phyloP scores from a whole-genome alignment of 345 rosid genomes.

The Corchorus olitorius region DNA sequence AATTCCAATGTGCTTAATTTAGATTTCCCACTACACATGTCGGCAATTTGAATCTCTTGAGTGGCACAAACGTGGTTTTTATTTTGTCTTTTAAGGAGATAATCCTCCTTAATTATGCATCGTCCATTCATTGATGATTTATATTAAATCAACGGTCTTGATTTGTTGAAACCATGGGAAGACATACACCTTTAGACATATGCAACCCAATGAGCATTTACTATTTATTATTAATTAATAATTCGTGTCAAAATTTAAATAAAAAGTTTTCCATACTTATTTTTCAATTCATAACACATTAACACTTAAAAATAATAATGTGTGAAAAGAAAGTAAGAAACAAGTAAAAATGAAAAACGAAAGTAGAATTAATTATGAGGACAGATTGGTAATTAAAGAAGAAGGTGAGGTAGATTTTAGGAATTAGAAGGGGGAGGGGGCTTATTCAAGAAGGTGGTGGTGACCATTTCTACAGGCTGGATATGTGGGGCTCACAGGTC shows the following conservation, averaged over 20 bases:
- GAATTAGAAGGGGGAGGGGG: background rate
- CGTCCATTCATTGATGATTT: background rate
- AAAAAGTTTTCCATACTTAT: no score
- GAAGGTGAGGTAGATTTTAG: background rate
- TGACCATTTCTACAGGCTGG: slow-evolving; percentile 21
- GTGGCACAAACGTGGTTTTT: slow-evolving; percentile 10
- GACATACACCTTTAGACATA: background rate
- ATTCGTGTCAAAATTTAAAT: no score
- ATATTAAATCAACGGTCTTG: background rate
- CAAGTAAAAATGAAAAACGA: background rate
- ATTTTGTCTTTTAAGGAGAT: slow-evolving; percentile 8
- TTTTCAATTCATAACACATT: no score
- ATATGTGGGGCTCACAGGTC: slow-evolving; percentile 1
- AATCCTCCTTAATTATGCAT: background rate
- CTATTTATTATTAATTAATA: background rate
- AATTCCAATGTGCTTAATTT: slow-evolving; percentile 20
- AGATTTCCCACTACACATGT: background rate
- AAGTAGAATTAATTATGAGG: background rate
- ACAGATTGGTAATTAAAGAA: slow-evolving; percentile 11
- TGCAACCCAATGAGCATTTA: background rate
- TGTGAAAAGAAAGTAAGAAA: no score
- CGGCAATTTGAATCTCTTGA: background rate
- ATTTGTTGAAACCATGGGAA: background rate
- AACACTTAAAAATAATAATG: no score
- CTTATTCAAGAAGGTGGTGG: background rate